phyloP scores from a whole-genome alignment of 1,139 yeast genomes.

The Chernovozyma sophiae-reginae region DNA sequence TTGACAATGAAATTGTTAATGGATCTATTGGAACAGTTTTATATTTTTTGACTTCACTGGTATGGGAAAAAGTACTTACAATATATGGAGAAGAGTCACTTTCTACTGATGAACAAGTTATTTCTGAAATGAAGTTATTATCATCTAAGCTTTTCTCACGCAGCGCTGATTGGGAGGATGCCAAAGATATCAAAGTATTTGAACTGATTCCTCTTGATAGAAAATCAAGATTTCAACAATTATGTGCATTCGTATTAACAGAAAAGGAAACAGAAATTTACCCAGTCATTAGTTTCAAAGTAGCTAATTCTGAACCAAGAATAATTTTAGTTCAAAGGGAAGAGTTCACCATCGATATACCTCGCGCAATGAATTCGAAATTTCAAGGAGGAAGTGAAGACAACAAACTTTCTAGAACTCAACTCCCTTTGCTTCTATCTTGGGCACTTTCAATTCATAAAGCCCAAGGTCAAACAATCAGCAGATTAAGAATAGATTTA shows the following conservation, averaged over 20 bases:
- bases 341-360: slow-evolving; percentile 53
- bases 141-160: slow-evolving; percentile 22
- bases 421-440: slow-evolving; percentile 71
- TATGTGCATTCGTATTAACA: slow-evolving; percentile 29
- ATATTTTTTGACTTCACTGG: slow-evolving; percentile 50
- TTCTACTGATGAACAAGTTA: slow-evolving; percentile 16
- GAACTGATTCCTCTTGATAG: slow-evolving; percentile 27
- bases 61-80: slow-evolving; percentile 27
- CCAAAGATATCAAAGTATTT: slow-evolving; percentile 32
- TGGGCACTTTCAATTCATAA: slow-evolving; percentile 93
- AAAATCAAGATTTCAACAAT: slow-evolving; percentile 21
- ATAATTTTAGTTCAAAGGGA: slow-evolving; percentile 60
- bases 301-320: slow-evolving; percentile 25
- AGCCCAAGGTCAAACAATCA: slow-evolving; percentile 88
- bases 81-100: slow-evolving; percentile 20
- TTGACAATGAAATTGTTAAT: slow-evolving; percentile 45
- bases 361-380: slow-evolving; percentile 8
- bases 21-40: slow-evolving; percentile 57
- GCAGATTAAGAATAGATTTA: slow-evolving; percentile 72
- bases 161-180: slow-evolving; percentile 21
- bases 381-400: slow-evolving; percentile 37
- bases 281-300: slow-evolving; percentile 58
- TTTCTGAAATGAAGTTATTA: slow-evolving; percentile 26
- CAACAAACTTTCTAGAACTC: slow-evolving; percentile 52
- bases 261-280: slow-evolving; percentile 27